Percentiles rank a stretch among this genome's conserved stretches.
These are phyloP conservation scores for Penstemon davidsonii DNA, from an alignment of 257 asterid genomes.

Conservation along the genomic window DNA sequence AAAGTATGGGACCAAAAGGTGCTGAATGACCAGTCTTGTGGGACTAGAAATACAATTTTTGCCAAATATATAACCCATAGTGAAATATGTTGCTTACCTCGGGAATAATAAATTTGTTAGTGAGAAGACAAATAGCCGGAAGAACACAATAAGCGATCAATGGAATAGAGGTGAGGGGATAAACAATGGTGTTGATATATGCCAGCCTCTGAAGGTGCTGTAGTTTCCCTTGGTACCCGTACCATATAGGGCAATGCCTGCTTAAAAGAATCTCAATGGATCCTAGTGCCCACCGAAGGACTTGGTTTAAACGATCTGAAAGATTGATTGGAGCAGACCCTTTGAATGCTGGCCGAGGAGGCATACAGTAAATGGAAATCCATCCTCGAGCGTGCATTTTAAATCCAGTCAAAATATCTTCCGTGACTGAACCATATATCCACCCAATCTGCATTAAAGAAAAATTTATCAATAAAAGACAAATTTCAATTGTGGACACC, in stretches of 20 bases:
- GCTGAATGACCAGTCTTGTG: too few species aligned
- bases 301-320: conserved; percentile 93
- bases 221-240: conserved; percentile 67
- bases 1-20: too few species aligned
- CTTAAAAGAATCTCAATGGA: conserved; percentile 86
- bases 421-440: conserved; percentile 94
- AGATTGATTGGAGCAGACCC: conserved; percentile 97
- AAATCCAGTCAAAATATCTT: conserved; percentile 90
- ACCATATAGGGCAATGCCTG: conserved; percentile 95
- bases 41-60: too few species aligned
- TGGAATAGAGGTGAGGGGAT: conserved; percentile 85
- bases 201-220: conserved; percentile 76
- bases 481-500: background rate
- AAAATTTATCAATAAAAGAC: background rate
- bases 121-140: conserved; percentile 87
- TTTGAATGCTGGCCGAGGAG: conserved; percentile 87
- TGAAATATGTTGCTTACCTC: conserved; percentile 45
- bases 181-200: conserved; percentile 78
- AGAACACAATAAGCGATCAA: conserved; percentile 81
- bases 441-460: conserved; percentile 69
- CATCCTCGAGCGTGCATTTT: conserved; percentile 96
- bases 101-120: conserved; percentile 79
- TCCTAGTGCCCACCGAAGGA: conserved; percentile 95
- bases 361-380: conserved; percentile 87
- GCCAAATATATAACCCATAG: background rate